Base-by-base conservation (phyloP, 2,329 filamentous ascomycete species). In the Cadophora sp. region DNA sequence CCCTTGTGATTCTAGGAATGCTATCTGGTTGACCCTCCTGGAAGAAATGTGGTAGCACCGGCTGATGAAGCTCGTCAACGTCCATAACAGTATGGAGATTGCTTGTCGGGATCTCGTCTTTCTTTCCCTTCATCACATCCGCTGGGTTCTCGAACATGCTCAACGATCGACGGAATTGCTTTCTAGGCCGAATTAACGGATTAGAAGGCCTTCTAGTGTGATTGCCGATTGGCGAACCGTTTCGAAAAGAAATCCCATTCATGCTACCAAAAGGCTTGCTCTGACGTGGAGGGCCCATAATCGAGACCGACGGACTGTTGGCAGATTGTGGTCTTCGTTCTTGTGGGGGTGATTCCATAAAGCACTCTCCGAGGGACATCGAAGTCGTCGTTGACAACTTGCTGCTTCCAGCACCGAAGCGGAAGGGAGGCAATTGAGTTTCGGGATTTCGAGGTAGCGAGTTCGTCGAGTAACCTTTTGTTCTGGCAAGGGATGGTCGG, bases 61-160 rank as follows among this genome's bases (percentile, higher is more conserved):
- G 91, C 72, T 89, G 86, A 68, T 92, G 88, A 22, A 88, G 81
- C 77, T 93, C 92, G 78, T 97, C 93, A 64, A 96, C 84, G 77
- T 97, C 94, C 87, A 92, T 92, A 66, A 95, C 91, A 51, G 92
- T 90, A 74, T 92, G 87, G 70, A 95, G 82, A 68, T 83, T 82
- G 74, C 84, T 85, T 69, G 86, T 83, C 67, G 85, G 77, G 74
- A 82, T 79, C 12, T 87, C 86, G 56, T 89, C 87, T 72, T 91
- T 83, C 79, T 94, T 93, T 66, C 90, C 85, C 81, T 93, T 93
- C 83, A 97, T 92, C 65, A 97, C 85, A 77, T 98, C 96, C 73
- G 88, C 92, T 3, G 94, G 92, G 78, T 92, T 89, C 82, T 98
- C 95, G 81, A 97, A 99, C 96, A 99, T 99, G 86, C 96, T 98